Base-by-base conservation (phyloP, 2,329 filamentous ascomycete genomes). In the Geosmithia flava region DNA sequence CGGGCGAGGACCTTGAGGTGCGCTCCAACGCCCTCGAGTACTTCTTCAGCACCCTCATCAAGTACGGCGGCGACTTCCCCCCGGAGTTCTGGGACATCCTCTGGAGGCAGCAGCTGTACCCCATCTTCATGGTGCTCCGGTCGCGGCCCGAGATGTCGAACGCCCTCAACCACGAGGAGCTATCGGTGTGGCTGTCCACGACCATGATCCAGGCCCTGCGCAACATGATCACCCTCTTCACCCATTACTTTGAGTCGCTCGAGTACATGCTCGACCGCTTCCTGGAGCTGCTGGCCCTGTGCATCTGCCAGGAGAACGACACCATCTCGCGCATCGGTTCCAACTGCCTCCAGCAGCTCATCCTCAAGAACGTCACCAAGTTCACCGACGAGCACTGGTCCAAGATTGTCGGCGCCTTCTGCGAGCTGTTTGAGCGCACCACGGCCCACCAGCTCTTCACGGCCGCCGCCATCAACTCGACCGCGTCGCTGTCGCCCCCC, bases 251-350 rank as follows among this genome's bases (percentile, higher is more conserved):
- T 54, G 87, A 94, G 50, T 83, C 89, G 0, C 71, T 99, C 10
- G 89, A 97, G 67, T 95, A 95, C 62, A 98, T 99, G 93, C 77
- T 99, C 17, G 89, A 96, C 64, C 78, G 93, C n/a, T 97, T 98
- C 64, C 69, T 99, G 39, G 91, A 97, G 63, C 78, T 99, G 19
- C 71, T 99, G 11, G 90, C 88, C 3, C 77, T 98, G 11, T 99
- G 93, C 62, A 98, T 99, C 53, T 97, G 91, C 62, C 93, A 99
- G 64, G 93, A 99, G 62, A 98, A 98, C 58, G 93, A 99, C 59
- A 99, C 94, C 0, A 91, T 98, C 54, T 94, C 93, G 2, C 80
- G 94, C 20, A 99, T 99, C 57, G 93, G 93, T 47, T 97, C 91
- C 70, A 98, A 98, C 62, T 98, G 94, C 62, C 68, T 99, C 47